A percentile compares a stretch with the other conserved stretches of the same genome.
Evolutionary conservation across 139 green algal species (phyloP).

Genomic region (Parachlorella kessleri): DNA sequence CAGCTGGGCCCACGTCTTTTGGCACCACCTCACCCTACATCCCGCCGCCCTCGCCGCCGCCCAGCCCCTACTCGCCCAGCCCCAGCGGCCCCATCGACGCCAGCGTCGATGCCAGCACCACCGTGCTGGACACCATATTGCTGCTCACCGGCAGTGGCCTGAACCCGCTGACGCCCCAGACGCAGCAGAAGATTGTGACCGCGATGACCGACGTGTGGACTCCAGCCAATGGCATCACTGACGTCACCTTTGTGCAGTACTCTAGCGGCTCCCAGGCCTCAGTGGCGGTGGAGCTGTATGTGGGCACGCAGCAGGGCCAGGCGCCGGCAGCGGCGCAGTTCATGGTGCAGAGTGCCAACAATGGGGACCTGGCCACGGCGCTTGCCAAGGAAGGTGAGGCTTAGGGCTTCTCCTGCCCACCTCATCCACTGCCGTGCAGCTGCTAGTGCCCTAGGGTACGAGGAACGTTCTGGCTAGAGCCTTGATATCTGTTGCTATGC

Average conservation of each 20-base stretch:
- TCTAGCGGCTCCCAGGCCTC: neutral
- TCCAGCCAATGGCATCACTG: neutral
- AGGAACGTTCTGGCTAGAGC: too few relatives aligned
- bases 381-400: neutral
- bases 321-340: neutral
- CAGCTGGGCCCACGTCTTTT: neutral
- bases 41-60: constrained; percentile 2
- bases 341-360: neutral
- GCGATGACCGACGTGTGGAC: neutral
- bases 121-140: neutral
- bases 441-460: too few relatives aligned
- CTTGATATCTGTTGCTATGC: too few relatives aligned
- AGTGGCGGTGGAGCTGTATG: constrained; percentile 1
- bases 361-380: neutral
- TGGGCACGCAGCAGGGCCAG: neutral
- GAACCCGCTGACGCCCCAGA: neutral
- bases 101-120: neutral
- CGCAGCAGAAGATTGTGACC: constrained; percentile 8
- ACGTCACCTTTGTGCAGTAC: neutral
- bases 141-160: constrained; percentile 3
- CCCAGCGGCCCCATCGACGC: neutral
- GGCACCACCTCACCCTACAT: neutral
- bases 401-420: too few relatives aligned
- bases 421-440: too few relatives aligned
- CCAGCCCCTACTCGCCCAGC: neutral